Evolutionary conservation across 106 monocot species (phyloP), one percentile per base, ranked within the genome.

Genomic region (Hemerocallis citrina): DNA sequence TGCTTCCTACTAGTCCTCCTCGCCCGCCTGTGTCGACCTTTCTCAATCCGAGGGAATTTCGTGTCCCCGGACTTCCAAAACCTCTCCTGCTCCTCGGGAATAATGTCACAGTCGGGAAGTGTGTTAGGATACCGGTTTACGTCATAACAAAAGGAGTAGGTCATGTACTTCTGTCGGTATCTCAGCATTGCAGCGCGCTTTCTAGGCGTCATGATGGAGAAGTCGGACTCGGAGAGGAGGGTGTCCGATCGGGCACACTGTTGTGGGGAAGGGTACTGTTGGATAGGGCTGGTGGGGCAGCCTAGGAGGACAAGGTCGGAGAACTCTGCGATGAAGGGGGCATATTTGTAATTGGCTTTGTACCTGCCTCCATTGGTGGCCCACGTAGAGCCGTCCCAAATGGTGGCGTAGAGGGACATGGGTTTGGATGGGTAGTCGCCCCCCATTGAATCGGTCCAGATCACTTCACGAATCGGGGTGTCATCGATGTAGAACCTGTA

Each of bases 351-450:
- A 40, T 79, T 55, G 13, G 66, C 69, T 28, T 63, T 69, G 59
- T 60, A 55, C 50, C 60, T 74, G 24, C 79, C 79, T 15, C 69
- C 69, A 43, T 59, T 52, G 20, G 79, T 79, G 15, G 79, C 79
- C 79, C 79, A 79, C 4, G 59, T 42, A 4, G 79, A 79, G 58
- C 69, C 74, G 43, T 79, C 79, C 79, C 79, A 79, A 16, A 78
- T 78, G 73, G 11, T 73, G 24, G 31, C 56, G 69, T 72, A 78
- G 52, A 74, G 41, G 2, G 0, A 82, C 79, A 73, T 79, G 10
- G 79, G 79, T 59, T 79, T 79, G 4, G 69, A 68, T 1, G 79
- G 79, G 69, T 52, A 79, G 59, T 79, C 79, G 59, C 54, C 74
- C 49, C 54, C 69, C 69, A 74, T 74, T 14, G 46, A 75, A 0